Evolutionary conservation across 345 rosid species (phyloP).

Genomic region (Eucalyptus viminalis): DNA sequence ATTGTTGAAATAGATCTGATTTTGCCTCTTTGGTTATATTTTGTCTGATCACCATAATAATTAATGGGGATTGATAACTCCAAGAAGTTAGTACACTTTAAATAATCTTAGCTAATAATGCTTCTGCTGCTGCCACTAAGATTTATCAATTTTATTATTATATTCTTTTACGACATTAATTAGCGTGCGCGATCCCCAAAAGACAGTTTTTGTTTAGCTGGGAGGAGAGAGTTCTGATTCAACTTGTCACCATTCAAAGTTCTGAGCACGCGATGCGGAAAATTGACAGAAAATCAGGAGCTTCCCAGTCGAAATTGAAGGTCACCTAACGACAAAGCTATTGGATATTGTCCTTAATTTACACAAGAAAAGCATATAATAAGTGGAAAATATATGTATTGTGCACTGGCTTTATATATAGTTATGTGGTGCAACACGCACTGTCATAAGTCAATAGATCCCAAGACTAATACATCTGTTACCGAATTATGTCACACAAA

Average conservation of each 20-base stretch:
- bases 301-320: not conserved
- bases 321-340: not conserved
- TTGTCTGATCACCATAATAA: not conserved
- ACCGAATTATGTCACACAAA: not conserved
- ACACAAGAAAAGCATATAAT: not conserved
- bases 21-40: not conserved
- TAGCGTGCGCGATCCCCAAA: not conserved
- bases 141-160: not conserved
- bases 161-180: not conserved
- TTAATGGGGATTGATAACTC: not conserved
- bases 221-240: not conserved
- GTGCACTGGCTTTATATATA: not conserved
- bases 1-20: not conserved
- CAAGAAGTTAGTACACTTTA: not conserved
- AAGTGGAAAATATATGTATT: not conserved
- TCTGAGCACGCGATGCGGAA: not conserved
- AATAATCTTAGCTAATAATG: not conserved
- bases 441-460: not conserved
- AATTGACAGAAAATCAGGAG: not conserved
- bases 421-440: not conserved
- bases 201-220: not conserved
- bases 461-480: not conserved
- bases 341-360: not conserved
- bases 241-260: not conserved
- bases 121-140: not conserved